Base-by-base conservation (phyloP, 805 yeast genomes). In the Kodamaea sagamina region DNA sequence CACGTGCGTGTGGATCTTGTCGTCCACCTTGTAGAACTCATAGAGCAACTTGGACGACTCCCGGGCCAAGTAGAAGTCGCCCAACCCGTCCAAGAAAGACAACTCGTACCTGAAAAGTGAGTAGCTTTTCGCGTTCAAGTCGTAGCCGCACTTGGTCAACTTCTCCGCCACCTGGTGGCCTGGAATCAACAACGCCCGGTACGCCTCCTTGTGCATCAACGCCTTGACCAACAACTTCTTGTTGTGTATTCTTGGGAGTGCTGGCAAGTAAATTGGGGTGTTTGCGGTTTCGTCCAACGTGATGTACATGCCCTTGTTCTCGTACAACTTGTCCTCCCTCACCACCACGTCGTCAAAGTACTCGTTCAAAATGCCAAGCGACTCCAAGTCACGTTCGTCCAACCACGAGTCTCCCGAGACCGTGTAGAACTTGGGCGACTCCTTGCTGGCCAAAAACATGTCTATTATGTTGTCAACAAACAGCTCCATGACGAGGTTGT, bases 1-100 rank as follows among this genome's bases (percentile, higher is more conserved):
- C 16, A 47, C 44, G 16, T 45, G 46, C 2, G 52, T 39, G 27
- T 46, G 47, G 34, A 49, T 44, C 19, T 38, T 34, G 19, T 42
- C 49, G 12, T 41, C 50, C 6, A 41, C 46, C 7, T 39, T 38
- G 29, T 54, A 50, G 47, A 65, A 57, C 36, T 54, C 52, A 49
- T 62, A 69, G 22, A 69, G 53, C 32, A 68, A 52, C 39, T 58
- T 58, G 1, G 72, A 60, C 2, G 70, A 56, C 42, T 63, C 72
- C n/a, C 61, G 52, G 10, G 72, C 68, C 19, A 69, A 54, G 43
- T 58, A 65, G 43, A 65, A 63, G 50, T 69, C 74, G 1, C 74
- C 74, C 37, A 69, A 55, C 1, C 74, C 74, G 44, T 69, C 74
- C 36, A 63, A 59, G 42, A 66, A 65, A 27, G 70, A 65, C 26